A percentile compares a stretch with the other conserved stretches of the same genome.
These are phyloP conservation scores for Microbotryum violaceum DNA, from an alignment of 1,284 basidiomycete genomes.

Conservation along the genomic window DNA sequence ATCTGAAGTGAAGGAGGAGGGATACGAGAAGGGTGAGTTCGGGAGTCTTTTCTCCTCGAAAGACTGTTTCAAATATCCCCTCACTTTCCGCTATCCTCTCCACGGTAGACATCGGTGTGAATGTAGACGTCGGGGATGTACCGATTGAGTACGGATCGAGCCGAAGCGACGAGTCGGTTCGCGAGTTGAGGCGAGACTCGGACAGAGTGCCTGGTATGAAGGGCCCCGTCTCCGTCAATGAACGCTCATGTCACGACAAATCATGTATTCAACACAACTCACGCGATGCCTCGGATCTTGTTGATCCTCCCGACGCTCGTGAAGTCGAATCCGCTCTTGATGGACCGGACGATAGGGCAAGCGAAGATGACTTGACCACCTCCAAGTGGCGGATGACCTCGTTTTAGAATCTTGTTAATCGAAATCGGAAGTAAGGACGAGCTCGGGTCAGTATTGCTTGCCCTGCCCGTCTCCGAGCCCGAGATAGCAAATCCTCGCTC, in stretches of 20 bases:
- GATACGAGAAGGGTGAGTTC: constrained; percentile 9
- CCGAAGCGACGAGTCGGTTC: constrained; percentile 92
- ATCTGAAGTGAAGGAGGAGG: constrained; percentile 49
- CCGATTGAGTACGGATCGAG: constrained; percentile 82
- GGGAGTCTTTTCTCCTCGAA: constrained; percentile 6
- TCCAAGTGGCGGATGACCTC: constrained; percentile 82
- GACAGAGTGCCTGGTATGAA: constrained; percentile 64
- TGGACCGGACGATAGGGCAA: constrained; percentile 82
- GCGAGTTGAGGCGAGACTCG: constrained; percentile 95
- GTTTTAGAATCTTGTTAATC: constrained; percentile 67
- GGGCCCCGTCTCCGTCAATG: background rate
- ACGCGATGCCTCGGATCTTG: constrained; percentile 92
- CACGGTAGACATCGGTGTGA: constrained; percentile 97
- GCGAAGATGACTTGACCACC: constrained; percentile 89
- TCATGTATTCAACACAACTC: constrained; percentile 42
- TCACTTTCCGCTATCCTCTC: constrained; percentile 90
- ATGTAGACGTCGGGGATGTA: constrained; percentile 98
- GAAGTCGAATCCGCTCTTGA: constrained; percentile 83
- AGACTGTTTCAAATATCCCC: constrained; percentile 38
- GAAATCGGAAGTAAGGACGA: constrained; percentile 5
- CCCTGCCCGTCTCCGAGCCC: background rate
- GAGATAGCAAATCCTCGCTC: background rate
- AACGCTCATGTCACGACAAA: background rate
- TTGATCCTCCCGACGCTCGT: constrained; percentile 82
- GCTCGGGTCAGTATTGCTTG: background rate